phyloP scores from a whole-genome alignment of 495 filamentous ascomycete species.

The Penicillium canariense region DNA sequence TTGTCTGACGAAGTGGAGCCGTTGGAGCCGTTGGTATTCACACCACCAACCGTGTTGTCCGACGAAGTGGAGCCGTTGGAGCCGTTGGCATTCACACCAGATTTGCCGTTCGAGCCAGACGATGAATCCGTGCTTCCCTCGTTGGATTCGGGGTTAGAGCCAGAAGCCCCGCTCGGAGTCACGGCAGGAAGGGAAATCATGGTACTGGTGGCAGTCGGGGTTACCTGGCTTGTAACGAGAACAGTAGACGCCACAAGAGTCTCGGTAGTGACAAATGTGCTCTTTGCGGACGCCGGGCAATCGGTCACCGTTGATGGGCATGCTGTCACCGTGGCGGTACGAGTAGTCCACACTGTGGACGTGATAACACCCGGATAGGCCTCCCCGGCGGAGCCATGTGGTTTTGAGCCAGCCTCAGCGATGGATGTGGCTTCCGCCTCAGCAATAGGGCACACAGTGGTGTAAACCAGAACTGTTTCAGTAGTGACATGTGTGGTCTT shows the following conservation, averaged over 20 bases:
- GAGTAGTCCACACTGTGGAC: slow-evolving; percentile 18
- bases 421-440: slow-evolving; percentile 6
- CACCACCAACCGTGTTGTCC: background rate
- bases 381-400: slow-evolving; percentile 3
- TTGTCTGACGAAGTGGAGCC: background rate
- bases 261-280: slow-evolving; percentile 20
- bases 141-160: no score
- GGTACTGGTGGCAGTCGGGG: background rate
- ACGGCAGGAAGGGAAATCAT: background rate
- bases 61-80: background rate
- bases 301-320: slow-evolving; percentile 23
- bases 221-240: background rate
- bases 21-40: background rate
- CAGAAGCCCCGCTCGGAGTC: background rate
- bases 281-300: slow-evolving; percentile 22
- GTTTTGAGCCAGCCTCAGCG: slow-evolving; percentile 3
- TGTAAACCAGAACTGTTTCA: slow-evolving; percentile 27
- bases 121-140: no score
- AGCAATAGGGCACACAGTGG: slow-evolving; percentile 29
- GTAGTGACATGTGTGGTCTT: slow-evolving; percentile 21
- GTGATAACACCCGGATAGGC: slow-evolving; percentile 6
- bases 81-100: background rate
- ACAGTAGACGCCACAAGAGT: slow-evolving; percentile 17
- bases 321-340: slow-evolving; percentile 18
- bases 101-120: no score